phyloP scores from a whole-genome alignment of 768 basidiomycete species.

The Russula earlei region DNA sequence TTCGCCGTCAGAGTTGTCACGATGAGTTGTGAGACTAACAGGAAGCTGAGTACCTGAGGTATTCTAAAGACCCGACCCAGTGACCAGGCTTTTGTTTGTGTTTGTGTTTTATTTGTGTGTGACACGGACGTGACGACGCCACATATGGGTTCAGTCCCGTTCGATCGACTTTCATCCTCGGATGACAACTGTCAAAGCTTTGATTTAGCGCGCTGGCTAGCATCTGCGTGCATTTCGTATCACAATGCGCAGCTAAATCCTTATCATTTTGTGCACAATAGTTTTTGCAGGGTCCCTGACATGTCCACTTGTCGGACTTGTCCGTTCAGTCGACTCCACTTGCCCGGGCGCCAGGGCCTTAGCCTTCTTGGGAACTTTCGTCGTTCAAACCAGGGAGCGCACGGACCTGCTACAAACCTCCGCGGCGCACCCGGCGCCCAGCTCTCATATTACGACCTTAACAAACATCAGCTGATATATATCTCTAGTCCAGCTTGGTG shows the following conservation, averaged over 20 bases:
- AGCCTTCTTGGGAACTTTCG: constrained; percentile 6
- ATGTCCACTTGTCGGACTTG: background rate
- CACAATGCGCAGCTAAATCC: background rate
- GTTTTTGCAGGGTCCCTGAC: background rate
- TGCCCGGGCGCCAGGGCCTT: background rate
- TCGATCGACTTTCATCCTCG: background rate
- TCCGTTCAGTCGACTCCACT: background rate
- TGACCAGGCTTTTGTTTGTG: background rate
- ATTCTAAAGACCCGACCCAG: background rate
- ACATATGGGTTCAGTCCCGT: background rate
- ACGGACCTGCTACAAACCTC: constrained; percentile 5
- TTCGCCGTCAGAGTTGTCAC: background rate
- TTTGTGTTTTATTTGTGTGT: background rate
- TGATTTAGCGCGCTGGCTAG: background rate
- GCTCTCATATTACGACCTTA: background rate
- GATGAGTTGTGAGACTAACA: background rate
- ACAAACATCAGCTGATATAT: constrained; percentile 3
- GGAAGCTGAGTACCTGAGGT: background rate
- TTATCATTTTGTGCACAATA: background rate
- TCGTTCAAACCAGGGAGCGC: background rate
- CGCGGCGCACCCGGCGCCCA: background rate
- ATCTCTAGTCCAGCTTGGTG: background rate
- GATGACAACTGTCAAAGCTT: background rate
- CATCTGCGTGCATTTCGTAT: background rate
- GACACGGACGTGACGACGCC: constrained; percentile 5